Evolutionary conservation across 2,329 filamentous ascomycete species (phyloP).

Genomic region (Mollisiaceae sp.): DNA sequence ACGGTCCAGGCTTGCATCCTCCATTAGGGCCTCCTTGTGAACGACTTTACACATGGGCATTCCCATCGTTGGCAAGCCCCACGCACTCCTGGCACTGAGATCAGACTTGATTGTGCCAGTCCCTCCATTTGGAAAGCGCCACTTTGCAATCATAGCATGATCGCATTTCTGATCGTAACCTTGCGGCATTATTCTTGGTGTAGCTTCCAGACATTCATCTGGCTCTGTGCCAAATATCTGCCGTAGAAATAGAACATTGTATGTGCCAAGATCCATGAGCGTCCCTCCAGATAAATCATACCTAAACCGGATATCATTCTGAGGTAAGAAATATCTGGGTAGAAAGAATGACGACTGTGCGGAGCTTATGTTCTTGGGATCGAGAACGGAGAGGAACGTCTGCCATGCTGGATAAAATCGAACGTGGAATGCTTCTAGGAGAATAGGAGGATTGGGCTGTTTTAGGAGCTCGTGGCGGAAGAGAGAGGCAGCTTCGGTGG

Average conservation of each 20-base stretch:
- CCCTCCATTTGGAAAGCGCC: constrained; percentile 48
- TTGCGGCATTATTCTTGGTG: constrained; percentile 38
- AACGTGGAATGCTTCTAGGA: constrained; percentile 59
- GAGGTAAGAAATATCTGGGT: constrained; percentile 40
- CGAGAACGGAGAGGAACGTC: constrained; percentile 48
- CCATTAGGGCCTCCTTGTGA: constrained; percentile 55
- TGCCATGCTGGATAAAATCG: constrained; percentile 56
- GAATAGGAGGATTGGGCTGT: constrained; percentile 47
- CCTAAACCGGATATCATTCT: constrained; percentile 51
- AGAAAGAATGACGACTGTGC: constrained; percentile 42
- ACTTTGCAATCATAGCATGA: constrained; percentile 44
- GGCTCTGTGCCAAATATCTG: constrained; percentile 48
- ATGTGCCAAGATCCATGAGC: constrained; percentile 48
- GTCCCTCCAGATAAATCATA: constrained; percentile 46
- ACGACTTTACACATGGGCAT: constrained; percentile 39
- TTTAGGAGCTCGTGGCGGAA: constrained; percentile 48
- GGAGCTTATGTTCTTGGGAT: constrained; percentile 46
- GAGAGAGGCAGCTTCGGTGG: constrained; percentile 45
- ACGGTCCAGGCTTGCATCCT: constrained; percentile 53
- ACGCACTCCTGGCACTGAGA: constrained; percentile 33
- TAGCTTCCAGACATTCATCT: constrained; percentile 45
- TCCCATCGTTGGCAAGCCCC: constrained; percentile 37
- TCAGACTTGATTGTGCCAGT: constrained; percentile 43
- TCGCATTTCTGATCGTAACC: constrained; percentile 44
- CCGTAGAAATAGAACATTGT: constrained; percentile 47